Percentiles rank a stretch among this genome's conserved stretches.
Conservation (phyloP, 2,329 filamentous ascomycete genomes). For the Tolypocladium paradoxum region DNA sequence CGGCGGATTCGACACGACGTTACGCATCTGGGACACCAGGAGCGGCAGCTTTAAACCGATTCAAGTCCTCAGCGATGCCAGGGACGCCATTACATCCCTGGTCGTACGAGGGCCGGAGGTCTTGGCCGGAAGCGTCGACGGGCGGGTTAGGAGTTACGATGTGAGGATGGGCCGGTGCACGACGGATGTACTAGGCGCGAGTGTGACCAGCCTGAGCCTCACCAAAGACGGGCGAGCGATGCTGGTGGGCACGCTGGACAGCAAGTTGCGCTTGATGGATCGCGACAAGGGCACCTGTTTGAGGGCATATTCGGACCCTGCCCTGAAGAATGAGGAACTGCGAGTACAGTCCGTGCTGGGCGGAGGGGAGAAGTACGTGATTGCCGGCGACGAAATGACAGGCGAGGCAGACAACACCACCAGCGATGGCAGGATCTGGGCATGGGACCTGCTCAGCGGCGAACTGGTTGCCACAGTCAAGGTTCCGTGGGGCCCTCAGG, state of each 20-base stretch:
- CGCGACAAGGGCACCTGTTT: slow-evolving; percentile 62
- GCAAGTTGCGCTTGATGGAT: slow-evolving; percentile 71
- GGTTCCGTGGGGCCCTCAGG: slow-evolving; percentile 45
- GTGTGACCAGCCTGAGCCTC: slow-evolving; percentile 65
- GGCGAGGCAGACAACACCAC: slow-evolving; percentile 11
- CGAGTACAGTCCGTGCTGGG: slow-evolving; percentile 70
- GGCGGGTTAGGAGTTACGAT: slow-evolving; percentile 72
- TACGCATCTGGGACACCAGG: slow-evolving; percentile 64
- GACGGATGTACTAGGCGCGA: slow-evolving; percentile 57
- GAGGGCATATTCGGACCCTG: slow-evolving; percentile 53
- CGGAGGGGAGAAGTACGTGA: slow-evolving; percentile 62
- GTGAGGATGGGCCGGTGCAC: slow-evolving; percentile 61
- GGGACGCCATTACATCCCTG: slow-evolving; percentile 52
- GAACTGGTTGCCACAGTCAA: slow-evolving; percentile 52
- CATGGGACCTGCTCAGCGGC: slow-evolving; percentile 77
- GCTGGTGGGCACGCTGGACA: slow-evolving; percentile 67
- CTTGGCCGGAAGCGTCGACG: slow-evolving; percentile 72
- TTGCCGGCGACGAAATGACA: slow-evolving; percentile 66
- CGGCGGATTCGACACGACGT: slow-evolving; percentile 64
- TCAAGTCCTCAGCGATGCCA: slow-evolving; percentile 62
- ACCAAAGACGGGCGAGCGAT: slow-evolving; percentile 65
- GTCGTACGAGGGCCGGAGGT: slow-evolving; percentile 45
- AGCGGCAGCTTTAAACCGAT: slow-evolving; percentile 48
- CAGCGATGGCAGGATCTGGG: slow-evolving; percentile 54
- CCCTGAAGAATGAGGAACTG: slow-evolving; percentile 55